Percentiles rank a stretch among this genome's conserved stretches.
phyloP scores from a whole-genome alignment of 2,329 filamentous ascomycete species.

The Penicillium hesseltinei region DNA sequence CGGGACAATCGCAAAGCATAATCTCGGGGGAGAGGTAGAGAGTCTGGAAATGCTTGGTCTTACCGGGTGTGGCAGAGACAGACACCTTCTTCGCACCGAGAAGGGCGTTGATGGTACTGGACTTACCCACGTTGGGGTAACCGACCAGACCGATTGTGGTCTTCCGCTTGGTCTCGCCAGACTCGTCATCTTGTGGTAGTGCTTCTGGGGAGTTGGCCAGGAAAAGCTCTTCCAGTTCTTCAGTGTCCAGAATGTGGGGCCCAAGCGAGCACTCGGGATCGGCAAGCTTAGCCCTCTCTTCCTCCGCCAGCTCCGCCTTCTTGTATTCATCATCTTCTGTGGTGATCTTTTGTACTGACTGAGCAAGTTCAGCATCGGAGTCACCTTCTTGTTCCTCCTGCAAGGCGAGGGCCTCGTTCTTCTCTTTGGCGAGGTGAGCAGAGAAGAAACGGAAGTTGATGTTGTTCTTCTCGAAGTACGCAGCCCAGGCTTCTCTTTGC shows the following conservation, averaged over 20 bases:
- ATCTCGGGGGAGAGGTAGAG: conserved; percentile 89
- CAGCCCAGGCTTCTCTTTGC: conserved; percentile 81
- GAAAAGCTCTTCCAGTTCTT: conserved; percentile 89
- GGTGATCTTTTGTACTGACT: conserved; percentile 45
- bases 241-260: conserved; percentile 82
- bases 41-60: conserved; percentile 99
- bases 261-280: conserved; percentile 42
- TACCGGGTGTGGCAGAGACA: conserved; percentile 93
- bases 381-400: conserved; percentile 45
- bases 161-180: conserved; percentile 57
- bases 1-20: conserved; percentile 93
- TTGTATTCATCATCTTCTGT: conserved; percentile 30
- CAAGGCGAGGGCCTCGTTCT: conserved; percentile 69
- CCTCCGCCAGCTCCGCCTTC: conserved; percentile 27
- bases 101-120: conserved; percentile 98
- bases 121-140: conserved; percentile 99
- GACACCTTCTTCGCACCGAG: conserved; percentile 98
- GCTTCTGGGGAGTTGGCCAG: conserved; percentile 68
- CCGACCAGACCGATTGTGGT: conserved; percentile 91
- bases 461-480: conserved; percentile 74
- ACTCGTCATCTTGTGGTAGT: conserved; percentile 40
- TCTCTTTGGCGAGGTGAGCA: conserved; percentile 83
- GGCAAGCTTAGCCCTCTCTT: conserved; percentile 18
- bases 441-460: conserved; percentile 98
- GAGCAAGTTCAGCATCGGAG: conserved; percentile 43